Evolutionary conservation across 2,329 filamentous ascomycete species (phyloP).

Genomic region (Penicillium sp.): DNA sequence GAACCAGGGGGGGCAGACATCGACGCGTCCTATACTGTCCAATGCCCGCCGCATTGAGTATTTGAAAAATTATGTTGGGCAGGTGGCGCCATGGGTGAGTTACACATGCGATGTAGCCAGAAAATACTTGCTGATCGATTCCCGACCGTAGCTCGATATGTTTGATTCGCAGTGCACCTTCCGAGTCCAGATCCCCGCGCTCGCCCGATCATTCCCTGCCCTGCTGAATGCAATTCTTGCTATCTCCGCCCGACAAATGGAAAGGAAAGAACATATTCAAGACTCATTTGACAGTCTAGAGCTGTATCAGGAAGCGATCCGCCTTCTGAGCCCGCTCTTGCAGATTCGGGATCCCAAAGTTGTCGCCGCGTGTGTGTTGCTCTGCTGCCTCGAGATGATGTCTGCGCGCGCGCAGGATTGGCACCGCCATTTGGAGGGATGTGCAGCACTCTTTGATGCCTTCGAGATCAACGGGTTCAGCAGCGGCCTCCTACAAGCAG

Average conservation of each 20-base stretch:
- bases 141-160: slow-evolving; percentile 52
- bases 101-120: neutral
- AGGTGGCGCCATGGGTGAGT: slow-evolving; percentile 54
- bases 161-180: slow-evolving; percentile 56
- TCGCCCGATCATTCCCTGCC: slow-evolving; percentile 49
- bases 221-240: slow-evolving; percentile 54
- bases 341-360: slow-evolving; percentile 51
- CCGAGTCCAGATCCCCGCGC: slow-evolving; percentile 51
- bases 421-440: slow-evolving; percentile 57
- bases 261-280: slow-evolving; percentile 48
- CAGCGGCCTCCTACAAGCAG: slow-evolving; percentile 53
- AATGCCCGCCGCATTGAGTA: slow-evolving; percentile 40
- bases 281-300: slow-evolving; percentile 53
- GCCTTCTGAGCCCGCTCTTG: slow-evolving; percentile 49
- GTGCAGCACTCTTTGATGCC: slow-evolving; percentile 53
- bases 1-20: neutral
- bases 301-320: slow-evolving; percentile 55
- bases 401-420: slow-evolving; percentile 52
- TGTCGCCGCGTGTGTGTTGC: slow-evolving; percentile 54
- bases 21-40: slow-evolving; percentile 29
- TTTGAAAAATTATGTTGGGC: slow-evolving; percentile 53
- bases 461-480: slow-evolving; percentile 53
- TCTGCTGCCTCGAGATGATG: slow-evolving; percentile 58
- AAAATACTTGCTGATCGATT: slow-evolving; percentile 1
- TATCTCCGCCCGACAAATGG: slow-evolving; percentile 55